phyloP scores from a whole-genome alignment of 2,329 filamentous ascomycete genomes.

The Pseudogymnoascus sp. region DNA sequence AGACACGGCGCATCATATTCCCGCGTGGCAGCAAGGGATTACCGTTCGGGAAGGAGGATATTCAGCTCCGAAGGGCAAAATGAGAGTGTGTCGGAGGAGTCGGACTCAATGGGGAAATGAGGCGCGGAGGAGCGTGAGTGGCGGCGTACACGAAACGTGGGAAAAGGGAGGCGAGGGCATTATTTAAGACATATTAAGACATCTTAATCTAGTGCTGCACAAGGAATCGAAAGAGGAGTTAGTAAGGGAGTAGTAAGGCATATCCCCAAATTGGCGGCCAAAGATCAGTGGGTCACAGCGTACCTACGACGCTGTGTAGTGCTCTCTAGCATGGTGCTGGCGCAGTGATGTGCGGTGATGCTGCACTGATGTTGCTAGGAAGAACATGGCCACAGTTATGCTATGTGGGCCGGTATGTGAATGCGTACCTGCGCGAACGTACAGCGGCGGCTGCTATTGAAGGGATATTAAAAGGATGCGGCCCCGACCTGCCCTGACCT shows the following conservation, averaged over 20 bases:
- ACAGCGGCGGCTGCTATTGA: neutral
- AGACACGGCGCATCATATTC: constrained; percentile 7
- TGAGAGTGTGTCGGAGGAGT: neutral
- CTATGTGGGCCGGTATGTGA: neutral
- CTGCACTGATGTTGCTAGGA: neutral
- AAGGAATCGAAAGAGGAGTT: neutral
- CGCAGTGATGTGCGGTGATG: neutral
- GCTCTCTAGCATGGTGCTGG: neutral
- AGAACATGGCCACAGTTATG: neutral
- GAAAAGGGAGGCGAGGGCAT: neutral
- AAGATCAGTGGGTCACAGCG: neutral
- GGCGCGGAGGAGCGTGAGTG: neutral
- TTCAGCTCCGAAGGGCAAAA: neutral
- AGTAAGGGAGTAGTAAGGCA: constrained; percentile 6
- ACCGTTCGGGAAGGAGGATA: neutral
- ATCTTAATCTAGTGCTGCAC: neutral
- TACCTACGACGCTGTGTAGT: neutral
- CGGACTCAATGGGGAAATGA: constrained; percentile 3
- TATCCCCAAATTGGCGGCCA: neutral
- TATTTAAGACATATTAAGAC: constrained; percentile 8
- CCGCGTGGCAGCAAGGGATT: neutral
- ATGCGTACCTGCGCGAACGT: neutral
- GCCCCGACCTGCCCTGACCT: neutral
- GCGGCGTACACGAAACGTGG: neutral
- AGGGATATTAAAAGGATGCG: neutral